Base-by-base conservation (phyloP, 2,329 filamentous ascomycete genomes). In the Phialophora chinensis region DNA sequence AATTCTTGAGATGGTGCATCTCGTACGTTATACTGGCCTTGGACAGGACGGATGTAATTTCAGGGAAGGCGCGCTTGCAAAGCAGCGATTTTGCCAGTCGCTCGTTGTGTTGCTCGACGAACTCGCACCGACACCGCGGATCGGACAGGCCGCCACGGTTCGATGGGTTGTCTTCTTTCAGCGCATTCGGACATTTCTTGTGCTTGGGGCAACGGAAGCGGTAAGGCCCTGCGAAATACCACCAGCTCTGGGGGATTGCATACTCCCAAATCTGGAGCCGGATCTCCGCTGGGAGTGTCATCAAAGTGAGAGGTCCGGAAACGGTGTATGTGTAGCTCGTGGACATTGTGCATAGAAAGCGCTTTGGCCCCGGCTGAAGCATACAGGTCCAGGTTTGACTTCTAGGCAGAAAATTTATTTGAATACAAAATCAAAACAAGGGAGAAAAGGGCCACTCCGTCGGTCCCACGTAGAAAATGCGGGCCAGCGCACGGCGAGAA, bases 11-110 rank as follows among this genome's bases (percentile, higher is more conserved):
- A 8, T 44, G 38, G 17, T 44, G 38, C 17, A n/a, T n/a, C 38
- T 44, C 38, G 38, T 55, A 55, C 12, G 25, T 35, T 23, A 55
- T n/a, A 55, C 33, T 35, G 25, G 52, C 52, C 52, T 55, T 35
- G 33, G 52, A 55, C 25, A 55, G 52, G 38, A 44, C 38, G 38
- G 38, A 44, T 44, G 14, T 44, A 5, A 44, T 44, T 44, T 44
- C 38, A 8, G 38, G 38, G 17, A 44, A 44, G 38, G 38, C 38
- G 38, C 38, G 38, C 38, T 44, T 44, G 38, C 38, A 44, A 17
- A 44, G 38, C 38, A 44, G 38, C 38, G 38, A 44, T 1, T n/a
- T 17, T 20, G 38, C 17, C 7, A 44, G 5, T 44, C 38, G 14
- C 7, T 44, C 38, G 38, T 44, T n/a, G 38, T 44, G 38, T 8